Conservation (phyloP, 108 stramenopile genomes). For the Pseudonitzschia pungens region DNA sequence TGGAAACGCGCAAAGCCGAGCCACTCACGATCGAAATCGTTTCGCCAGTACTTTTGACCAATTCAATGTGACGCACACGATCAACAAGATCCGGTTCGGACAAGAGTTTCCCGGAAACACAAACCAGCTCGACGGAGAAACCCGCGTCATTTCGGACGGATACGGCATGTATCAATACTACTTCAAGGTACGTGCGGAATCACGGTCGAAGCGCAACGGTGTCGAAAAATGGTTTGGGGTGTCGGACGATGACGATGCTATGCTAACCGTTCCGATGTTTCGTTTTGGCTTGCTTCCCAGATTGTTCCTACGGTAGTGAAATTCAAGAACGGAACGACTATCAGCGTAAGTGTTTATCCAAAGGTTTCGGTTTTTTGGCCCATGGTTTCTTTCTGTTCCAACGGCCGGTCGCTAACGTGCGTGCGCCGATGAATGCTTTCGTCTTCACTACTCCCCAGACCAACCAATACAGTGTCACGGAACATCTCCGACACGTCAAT, state of each 20-base stretch:
- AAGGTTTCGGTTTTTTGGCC: too few relatives aligned
- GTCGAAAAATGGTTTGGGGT: not conserved
- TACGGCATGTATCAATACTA: conserved; percentile 96
- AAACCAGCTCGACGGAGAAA: conserved; percentile 80
- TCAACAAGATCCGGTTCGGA: conserved; percentile 90
- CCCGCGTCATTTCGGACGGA: conserved; percentile 61
- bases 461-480: conserved; percentile 96
- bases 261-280: not conserved
- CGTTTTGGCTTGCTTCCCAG: conserved; percentile 35
- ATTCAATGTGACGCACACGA: conserved; percentile 90
- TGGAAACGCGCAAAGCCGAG: too few relatives aligned
- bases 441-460: conserved; percentile 30
- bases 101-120: conserved; percentile 56
- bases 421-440: too few relatives aligned
- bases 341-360: conserved; percentile 26
- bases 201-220: not conserved
- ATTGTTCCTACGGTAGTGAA: conserved; percentile 93
- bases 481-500: conserved; percentile 92
- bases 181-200: conserved; percentile 64
- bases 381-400: too few relatives aligned
- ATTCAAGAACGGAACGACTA: conserved; percentile 71
- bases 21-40: too few relatives aligned
- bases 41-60: conserved; percentile 71
- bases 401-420: not conserved
- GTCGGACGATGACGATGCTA: too few relatives aligned